A percentile compares a stretch with the other conserved stretches of the same genome.
These are phyloP conservation scores for Polychaeton citri DNA, from an alignment of 2,329 filamentous ascomycete species.

Conservation along the genomic window DNA sequence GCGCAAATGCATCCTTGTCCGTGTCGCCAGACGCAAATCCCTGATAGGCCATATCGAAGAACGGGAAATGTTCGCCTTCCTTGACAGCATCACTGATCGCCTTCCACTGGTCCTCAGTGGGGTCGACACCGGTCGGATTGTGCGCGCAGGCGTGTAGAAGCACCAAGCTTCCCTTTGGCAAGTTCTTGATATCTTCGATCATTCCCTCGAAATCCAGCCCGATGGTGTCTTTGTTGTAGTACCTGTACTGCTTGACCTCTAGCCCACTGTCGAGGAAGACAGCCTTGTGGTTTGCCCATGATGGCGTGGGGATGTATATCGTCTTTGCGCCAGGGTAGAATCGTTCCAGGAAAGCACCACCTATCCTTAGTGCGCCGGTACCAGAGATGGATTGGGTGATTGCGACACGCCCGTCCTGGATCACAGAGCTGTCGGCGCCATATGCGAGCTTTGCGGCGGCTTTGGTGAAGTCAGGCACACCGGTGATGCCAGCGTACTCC, in stretches of 20 bases:
- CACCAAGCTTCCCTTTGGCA: constrained; percentile 76
- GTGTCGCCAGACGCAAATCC: constrained; percentile 90
- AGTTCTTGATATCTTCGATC: constrained; percentile 76
- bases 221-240: constrained; percentile 99
- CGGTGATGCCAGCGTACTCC: constrained; percentile 96
- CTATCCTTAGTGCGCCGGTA: constrained; percentile 89
- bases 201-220: constrained; percentile 94
- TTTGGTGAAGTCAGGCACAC: constrained; percentile 85
- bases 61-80: constrained; percentile 75
- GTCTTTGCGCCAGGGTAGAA: constrained; percentile 87
- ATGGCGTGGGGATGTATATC: constrained; percentile 91
- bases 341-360: constrained; percentile 80
- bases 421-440: constrained; percentile 61
- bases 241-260: constrained; percentile 86
- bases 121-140: constrained; percentile 95
- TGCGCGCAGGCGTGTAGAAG: constrained; percentile 94
- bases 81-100: constrained; percentile 80
- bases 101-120: constrained; percentile 81
- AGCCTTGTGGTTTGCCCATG: constrained; percentile 96
- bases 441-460: constrained; percentile 86
- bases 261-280: constrained; percentile 91
- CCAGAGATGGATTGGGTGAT: constrained; percentile 98
- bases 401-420: constrained; percentile 63
- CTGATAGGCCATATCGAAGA: constrained; percentile 99
- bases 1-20: constrained; percentile 82